These are phyloP conservation scores for Penicillium pancosmium DNA, from an alignment of 495 filamentous ascomycete genomes.

Conservation along the genomic window DNA sequence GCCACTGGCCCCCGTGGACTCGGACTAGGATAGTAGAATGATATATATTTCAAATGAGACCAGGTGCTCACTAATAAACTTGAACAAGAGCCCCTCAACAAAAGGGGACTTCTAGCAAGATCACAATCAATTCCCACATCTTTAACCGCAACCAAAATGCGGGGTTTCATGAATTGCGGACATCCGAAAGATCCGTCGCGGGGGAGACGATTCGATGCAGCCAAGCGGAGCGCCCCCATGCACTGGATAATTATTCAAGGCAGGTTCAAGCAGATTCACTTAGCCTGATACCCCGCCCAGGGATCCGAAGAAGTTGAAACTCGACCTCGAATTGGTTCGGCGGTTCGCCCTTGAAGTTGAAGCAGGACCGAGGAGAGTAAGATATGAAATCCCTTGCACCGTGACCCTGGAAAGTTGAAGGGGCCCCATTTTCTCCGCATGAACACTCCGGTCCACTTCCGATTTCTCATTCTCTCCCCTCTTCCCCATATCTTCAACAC, in stretches of 20 bases:
- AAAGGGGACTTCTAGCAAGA: too few species aligned
- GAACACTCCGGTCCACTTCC: conserved; percentile 28
- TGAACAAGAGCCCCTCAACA: too few species aligned
- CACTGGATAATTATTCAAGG: background rate
- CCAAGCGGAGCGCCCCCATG: conserved; percentile 17
- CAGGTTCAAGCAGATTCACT: background rate
- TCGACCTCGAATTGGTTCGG: background rate
- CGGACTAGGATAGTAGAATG: too few species aligned
- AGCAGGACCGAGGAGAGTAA: background rate
- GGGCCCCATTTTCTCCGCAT: conserved; percentile 28
- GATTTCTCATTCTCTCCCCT: conserved; percentile 6
- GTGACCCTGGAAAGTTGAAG: background rate
- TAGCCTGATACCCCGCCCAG: background rate
- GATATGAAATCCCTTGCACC: background rate
- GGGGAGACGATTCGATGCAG: conserved; percentile 19
- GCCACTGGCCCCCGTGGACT: too few species aligned
- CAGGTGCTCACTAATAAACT: too few species aligned
- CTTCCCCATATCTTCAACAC: conserved; percentile 21
- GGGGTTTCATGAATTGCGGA: conserved; percentile 22
- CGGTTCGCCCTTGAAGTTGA: background rate
- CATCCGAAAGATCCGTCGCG: conserved; percentile 27
- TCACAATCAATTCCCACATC: background rate
- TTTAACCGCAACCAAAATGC: conserved; percentile 10
- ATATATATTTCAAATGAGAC: too few species aligned
- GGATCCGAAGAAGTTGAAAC: background rate